A percentile compares a stretch with the other conserved stretches of the same genome.
These are phyloP conservation scores for Citrus maxima DNA, from an alignment of 345 rosid genomes.

Conservation along the genomic window DNA sequence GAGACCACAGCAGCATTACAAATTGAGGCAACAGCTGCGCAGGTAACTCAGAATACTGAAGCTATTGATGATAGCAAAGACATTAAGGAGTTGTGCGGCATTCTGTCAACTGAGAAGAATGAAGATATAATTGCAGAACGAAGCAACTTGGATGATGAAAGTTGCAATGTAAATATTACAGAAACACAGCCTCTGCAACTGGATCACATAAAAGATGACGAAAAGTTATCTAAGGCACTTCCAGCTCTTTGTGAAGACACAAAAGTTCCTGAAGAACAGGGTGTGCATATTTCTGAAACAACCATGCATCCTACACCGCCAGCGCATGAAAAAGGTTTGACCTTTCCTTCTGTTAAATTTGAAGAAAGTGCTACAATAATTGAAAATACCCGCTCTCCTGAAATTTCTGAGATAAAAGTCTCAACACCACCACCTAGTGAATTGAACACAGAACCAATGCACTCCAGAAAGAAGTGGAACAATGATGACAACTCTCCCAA, in stretches of 20 bases:
- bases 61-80: slow-evolving; percentile 52
- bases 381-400: slow-evolving; percentile 26
- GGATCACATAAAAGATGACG: slow-evolving; percentile 20
- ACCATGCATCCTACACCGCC: slow-evolving; percentile 26
- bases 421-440: slow-evolving; percentile 63
- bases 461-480: slow-evolving; percentile 86
- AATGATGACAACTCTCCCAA: slow-evolving; percentile 65
- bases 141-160: slow-evolving; percentile 22
- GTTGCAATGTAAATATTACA: slow-evolving; percentile 12
- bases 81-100: slow-evolving; percentile 50
- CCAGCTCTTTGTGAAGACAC: slow-evolving; percentile 30
- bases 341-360: slow-evolving; percentile 30
- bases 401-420: slow-evolving; percentile 52
- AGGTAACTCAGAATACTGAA: slow-evolving; percentile 26
- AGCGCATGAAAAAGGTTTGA: slow-evolving; percentile 33
- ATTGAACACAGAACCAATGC: slow-evolving; percentile 41
- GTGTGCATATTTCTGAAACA: slow-evolving; percentile 26
- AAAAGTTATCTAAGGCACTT: slow-evolving; percentile 26
- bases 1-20: slow-evolving; percentile 25
- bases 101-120: slow-evolving; percentile 34
- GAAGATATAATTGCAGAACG: slow-evolving; percentile 20
- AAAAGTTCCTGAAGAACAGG: slow-evolving; percentile 18
- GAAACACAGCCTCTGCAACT: slow-evolving; percentile 20
- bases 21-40: slow-evolving; percentile 18
- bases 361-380: slow-evolving; percentile 21